Percentiles rank a stretch among this genome's conserved stretches.
These are phyloP conservation scores for Pythium utonaiense DNA, from an alignment of 352 stramenopile genomes.

Conservation along the genomic window DNA sequence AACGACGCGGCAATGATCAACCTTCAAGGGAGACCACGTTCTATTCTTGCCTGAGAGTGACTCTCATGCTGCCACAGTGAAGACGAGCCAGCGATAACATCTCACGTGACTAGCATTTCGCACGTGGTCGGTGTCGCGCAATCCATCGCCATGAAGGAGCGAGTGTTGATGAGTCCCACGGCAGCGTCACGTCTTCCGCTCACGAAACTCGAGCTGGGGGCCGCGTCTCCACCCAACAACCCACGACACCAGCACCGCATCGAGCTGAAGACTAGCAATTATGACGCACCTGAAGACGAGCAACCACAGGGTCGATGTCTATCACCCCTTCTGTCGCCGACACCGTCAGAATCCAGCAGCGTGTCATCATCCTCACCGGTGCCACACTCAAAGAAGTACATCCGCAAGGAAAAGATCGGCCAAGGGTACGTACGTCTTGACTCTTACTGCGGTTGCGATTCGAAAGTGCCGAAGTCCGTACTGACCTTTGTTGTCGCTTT, in stretches of 20 bases:
- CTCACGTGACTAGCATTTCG: too few relatives aligned
- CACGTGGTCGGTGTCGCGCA: too few relatives aligned
- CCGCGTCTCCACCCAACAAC: neutral
- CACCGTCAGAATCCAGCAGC: constrained; percentile 31
- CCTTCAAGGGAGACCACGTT: too few relatives aligned
- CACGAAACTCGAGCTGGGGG: neutral
- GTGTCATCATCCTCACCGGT: constrained; percentile 20
- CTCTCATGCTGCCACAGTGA: too few relatives aligned
- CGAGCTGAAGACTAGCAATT: neutral
- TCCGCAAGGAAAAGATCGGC: constrained; percentile 78
- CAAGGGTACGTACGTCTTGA: constrained; percentile 43
- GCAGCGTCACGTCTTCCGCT: neutral
- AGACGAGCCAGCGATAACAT: too few relatives aligned
- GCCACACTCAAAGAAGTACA: constrained; percentile 25
- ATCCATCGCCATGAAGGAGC: constrained; percentile 1
- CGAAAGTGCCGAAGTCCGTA: too few relatives aligned
- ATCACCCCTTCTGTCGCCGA: constrained; percentile 17
- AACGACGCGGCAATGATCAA: too few relatives aligned
- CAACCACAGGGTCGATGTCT: neutral
- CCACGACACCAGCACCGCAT: constrained; percentile 2
- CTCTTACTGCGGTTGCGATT: too few relatives aligned
- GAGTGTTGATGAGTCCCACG: neutral
- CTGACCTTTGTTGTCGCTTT: neutral
- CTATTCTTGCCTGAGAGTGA: too few relatives aligned
- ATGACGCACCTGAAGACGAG: neutral